Evolutionary conservation across 306 rosid genomes (phyloP).

Genomic region (Echinosophora koreensis): DNA sequence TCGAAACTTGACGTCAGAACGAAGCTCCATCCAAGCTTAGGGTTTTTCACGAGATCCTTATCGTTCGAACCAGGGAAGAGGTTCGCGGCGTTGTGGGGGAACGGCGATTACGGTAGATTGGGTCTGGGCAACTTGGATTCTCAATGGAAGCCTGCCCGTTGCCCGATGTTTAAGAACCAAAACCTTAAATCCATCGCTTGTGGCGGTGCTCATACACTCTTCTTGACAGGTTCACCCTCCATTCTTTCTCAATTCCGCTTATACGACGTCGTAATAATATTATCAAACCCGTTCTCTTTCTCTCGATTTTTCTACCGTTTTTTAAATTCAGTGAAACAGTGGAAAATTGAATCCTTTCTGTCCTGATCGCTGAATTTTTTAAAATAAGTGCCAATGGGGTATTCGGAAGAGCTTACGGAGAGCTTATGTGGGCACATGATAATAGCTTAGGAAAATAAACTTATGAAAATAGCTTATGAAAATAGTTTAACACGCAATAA

Average conservation of each 20-base stretch:
- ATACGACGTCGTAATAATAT: background rate
- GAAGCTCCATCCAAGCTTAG: conserved; percentile 17
- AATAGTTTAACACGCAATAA: too few species aligned
- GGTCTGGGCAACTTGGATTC: conserved; percentile 81
- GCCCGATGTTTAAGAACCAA: conserved; percentile 61
- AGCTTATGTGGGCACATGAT: too few species aligned
- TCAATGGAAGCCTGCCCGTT: conserved; percentile 77
- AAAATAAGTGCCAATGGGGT: too few species aligned
- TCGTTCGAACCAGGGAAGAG: conserved; percentile 56
- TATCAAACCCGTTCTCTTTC: background rate
- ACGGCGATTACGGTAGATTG: conserved; percentile 88
- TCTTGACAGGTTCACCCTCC: conserved; percentile 71
- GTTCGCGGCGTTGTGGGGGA: conserved; percentile 87
- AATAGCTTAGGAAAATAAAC: too few species aligned
- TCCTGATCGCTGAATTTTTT: conserved; percentile 1
- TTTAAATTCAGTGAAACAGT: background rate
- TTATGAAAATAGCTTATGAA: too few species aligned
- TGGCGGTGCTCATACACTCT: conserved; percentile 98
- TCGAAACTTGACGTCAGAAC: conserved; percentile 33
- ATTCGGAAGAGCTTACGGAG: too few species aligned
- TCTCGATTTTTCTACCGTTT: background rate
- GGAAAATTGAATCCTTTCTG: background rate
- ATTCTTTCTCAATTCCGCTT: background rate
- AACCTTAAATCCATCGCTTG: conserved; percentile 72
- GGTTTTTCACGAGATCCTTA: conserved; percentile 50